Evolutionary conservation across 257 asterid species (phyloP), one percentile per base, ranked within the genome.

Genomic region (Fraxinus quadrangulata): DNA sequence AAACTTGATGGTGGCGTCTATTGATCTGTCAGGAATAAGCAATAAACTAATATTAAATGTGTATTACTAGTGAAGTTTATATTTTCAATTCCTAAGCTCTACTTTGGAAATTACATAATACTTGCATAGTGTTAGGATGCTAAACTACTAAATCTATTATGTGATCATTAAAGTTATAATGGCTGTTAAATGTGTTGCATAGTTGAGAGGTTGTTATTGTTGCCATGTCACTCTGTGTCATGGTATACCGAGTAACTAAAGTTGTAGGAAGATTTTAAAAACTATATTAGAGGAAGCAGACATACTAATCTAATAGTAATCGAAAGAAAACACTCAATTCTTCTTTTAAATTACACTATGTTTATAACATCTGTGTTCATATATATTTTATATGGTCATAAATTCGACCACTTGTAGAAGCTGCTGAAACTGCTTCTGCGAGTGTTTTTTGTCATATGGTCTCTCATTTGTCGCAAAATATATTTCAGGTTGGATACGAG

Each of bases 401-500:
- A 21, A 23, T 21, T 59, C 1, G 31, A 78, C 45, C 28, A 28
- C 39, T 67, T 37, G 28, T 36, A 19, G 77, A 76, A 56, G 7
- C 66, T 56, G 80, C 39, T 33, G 77, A 76, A 56, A n/a, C 28
- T 56, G 78, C 54, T 42, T 56, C 70, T 71, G 26, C 56, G 71
- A 33, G 33, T 24, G 12, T 71, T 51, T 28, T 71, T n/a, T 26
- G 59, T 70, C 19, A 75, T 19, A 45, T n/a, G 24, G 68, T 69
- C 45, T n/a, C 59, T 80, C 49, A 11, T 73, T 76, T 68, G 71
- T 79, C 37, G 66, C 73, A 37, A 36, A 72, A 80, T 54, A 37
- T 76, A 36, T 81, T 80, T 72, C 85, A 95, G 99, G 99, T 69
- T 95, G 98, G 97, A 71, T 95, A 77, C 85, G 98, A 72, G 99